Conservation (phyloP, 2,329 filamentous ascomycete species). For the Aspergillus intermedius region DNA sequence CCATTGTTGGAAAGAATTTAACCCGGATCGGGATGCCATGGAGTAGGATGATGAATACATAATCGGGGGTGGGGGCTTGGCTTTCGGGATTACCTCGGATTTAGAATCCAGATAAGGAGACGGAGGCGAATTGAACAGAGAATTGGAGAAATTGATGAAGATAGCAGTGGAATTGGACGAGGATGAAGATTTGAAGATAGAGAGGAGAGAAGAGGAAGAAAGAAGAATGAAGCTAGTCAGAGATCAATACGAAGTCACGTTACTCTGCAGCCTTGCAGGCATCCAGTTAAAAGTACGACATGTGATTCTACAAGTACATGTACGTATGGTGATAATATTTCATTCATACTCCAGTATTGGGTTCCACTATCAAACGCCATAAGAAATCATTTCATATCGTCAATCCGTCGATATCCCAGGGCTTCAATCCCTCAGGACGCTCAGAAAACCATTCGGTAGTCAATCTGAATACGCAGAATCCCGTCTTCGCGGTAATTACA, state of each 20-base stretch:
- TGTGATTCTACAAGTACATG: neutral
- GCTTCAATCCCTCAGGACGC: neutral
- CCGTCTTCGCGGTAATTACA: too few relatives aligned
- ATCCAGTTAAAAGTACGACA: neutral
- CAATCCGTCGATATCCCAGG: neutral
- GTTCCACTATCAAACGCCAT: neutral
- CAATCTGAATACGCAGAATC: neutral
- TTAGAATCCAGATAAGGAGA: constrained; percentile 6
- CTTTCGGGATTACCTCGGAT: constrained; percentile 1
- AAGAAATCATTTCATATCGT: neutral
- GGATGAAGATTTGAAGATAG: neutral
- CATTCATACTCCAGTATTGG: neutral
- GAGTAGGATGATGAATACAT: neutral
- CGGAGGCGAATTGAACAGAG: neutral
- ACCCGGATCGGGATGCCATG: neutral
- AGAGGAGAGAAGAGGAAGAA: neutral
- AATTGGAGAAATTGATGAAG: neutral
- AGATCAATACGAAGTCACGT: neutral
- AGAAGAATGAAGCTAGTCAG: neutral
- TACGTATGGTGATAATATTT: neutral
- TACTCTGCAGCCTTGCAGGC: neutral
- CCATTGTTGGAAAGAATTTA: neutral
- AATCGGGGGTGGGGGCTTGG: neutral
- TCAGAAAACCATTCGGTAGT: neutral
- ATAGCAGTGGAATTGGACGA: neutral